Base-by-base conservation (phyloP, 179 eudicot species). In the Spergularia azorica region DNA sequence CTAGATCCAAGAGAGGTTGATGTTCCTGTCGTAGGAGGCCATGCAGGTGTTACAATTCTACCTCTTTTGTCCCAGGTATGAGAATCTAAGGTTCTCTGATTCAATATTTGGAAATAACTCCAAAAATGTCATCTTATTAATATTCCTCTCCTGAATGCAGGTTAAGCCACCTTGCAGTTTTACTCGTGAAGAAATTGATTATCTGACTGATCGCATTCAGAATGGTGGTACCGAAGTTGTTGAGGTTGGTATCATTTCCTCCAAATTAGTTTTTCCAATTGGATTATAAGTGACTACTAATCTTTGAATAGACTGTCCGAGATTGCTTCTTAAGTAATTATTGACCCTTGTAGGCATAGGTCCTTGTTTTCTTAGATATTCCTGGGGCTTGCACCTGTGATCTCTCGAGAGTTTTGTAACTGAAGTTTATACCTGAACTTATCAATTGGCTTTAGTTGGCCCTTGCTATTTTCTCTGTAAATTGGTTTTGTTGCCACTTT, bases 171-270 rank as follows among this genome's bases (percentile, higher is more conserved):
- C 96, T 48, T 88, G 96, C 84, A 86, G 93, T 59, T 91, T 95
- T 63, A 92, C 95, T 41, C 66, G 86, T 54, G 89, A 91, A 81
- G 98, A 95, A 76, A 81, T 81, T 50, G 86, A 85, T 70, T 86
- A 86, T 87, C 85, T 95, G 58, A 95, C 98, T 52, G 86, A 93
- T 58, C 91, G 98, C 62, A 95, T 93, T 80, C 98, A 95, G 81
- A 94, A 95, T 87, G 98, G 98, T 83, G 98, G 98, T 80, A 93
- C 98, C 15, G 98, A 95, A 91, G 98, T 95, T 54, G 98, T 95
- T 55, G 97, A 94, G 96, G 98, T 92, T 65, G 46, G 32, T 68
- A 7, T 38, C 9, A 12, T 57, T 41, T 26, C 60, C 68, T 43
- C 13, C 61, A 12, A 18, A 41, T 67, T 2, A 6, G 5, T 9